Base-by-base conservation (phyloP, 768 basidiomycete genomes). In the Dendrothele bispora region DNA sequence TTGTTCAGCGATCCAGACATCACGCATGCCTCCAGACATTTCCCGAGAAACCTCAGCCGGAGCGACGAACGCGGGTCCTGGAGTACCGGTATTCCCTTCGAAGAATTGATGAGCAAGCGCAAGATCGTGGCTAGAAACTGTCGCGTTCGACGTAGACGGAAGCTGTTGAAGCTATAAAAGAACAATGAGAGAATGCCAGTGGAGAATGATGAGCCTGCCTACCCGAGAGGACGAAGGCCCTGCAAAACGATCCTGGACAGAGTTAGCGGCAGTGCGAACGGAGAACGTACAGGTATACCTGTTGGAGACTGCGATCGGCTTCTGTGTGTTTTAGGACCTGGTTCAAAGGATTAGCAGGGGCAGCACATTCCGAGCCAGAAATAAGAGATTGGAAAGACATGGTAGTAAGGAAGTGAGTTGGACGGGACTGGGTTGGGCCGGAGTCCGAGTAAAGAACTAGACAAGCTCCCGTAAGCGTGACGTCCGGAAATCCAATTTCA, bases 311-410 rank as follows among this genome's bases (percentile, higher is more conserved):
- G 46, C 87, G 82, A 68, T 97, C 94, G 1, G 82, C 84, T 49
- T 93, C 91, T 7, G 91, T 82, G 59, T 95, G 88, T 63, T 97
- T 95, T 43, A 94, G 75, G 21, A 98, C 86, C 56, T 91, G 87
- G 2, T 89, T 83, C 21, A 98, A 73, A 2, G 95, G 94, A 62
- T 97, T 98, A 40, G 86, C 75, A 1, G 84, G 73, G 17, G 84
- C 79, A 11, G 86, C 88, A 66, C 94, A 97, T 69, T 98, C 95
- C 36, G 92, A 79, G 48, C 92, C 94, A 49, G 91, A 92, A 51
- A 93, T 80, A 32, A 93, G 72, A 48, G 84, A 77, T 71, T 88
- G 86, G 46, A 91, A 73, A 20, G 88, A 87, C 87, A 89, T 89
- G 51, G 46, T 42, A n/a, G 40, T 42, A 28, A 21, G 39, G 5